Evolutionary conservation across 2,329 filamentous ascomycete genomes (phyloP), one percentile per base, ranked within the genome.

Genomic region (Claviceps purpurea): DNA sequence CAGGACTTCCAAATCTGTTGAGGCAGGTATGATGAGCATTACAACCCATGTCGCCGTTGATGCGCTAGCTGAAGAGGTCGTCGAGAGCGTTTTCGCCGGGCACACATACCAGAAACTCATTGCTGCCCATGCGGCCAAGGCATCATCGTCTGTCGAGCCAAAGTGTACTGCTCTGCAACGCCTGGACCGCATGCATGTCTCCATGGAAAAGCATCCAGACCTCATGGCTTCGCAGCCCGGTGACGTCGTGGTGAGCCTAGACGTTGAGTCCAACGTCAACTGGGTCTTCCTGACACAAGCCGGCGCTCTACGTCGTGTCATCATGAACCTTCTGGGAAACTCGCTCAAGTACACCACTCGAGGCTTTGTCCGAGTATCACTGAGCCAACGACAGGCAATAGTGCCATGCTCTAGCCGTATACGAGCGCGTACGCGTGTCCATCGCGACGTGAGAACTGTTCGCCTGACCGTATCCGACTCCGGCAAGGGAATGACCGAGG

Each of bases 251-350:
- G 53, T 64, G 3, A 58, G 75, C 18, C 45, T 64, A 0, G 54
- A 52, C 0, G 54, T 82, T 14, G 70, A 75, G 3, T 69, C 69
- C 49, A 57, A 69, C 59, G 11, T 83, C 79, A 77, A 62, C 65
- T 83, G 79, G 77, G 62, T 66, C 1, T 81, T 79, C 58, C 66
- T 72, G n/a, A 73, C 74, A 0, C 75, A 82, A 46, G 71, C 76
- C 0, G 79, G 80, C 0, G 70, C 70, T 0, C 56, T 71, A 10
- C 63, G 70, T 16, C 71, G 78, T 1, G 75, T 84, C 20, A 67
- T 83, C 22, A 80, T 82, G 77, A 84, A 84, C 46, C 55, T 84
- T 0, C 73, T 82, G 40, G 78, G 78, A 5, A 84, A 84, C 58
- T 70, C 80, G 0, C 69, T 84, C 56, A 84, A 84, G 58, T 83